Conservation (phyloP, 345 rosid genomes). For the Nephelium lappaceum region DNA sequence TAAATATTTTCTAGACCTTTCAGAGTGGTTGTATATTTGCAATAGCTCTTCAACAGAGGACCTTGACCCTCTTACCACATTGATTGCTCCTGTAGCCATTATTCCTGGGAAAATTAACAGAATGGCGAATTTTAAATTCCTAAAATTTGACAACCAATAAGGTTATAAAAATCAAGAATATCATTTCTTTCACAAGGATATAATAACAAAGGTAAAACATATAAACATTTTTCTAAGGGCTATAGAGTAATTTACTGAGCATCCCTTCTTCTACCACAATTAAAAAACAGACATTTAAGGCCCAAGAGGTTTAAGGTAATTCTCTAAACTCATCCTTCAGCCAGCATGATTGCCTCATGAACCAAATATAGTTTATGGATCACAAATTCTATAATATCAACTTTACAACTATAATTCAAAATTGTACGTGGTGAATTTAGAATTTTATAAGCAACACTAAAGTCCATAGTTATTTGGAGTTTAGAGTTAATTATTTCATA, state of each 20-base stretch:
- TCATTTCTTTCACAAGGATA: background rate
- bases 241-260: background rate
- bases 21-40: constrained; percentile 86
- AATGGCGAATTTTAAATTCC: constrained; percentile 8
- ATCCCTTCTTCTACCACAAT: background rate
- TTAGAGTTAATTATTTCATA: background rate
- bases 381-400: background rate
- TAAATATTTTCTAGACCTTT: constrained; percentile 52
- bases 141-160: constrained; percentile 15
- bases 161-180: background rate
- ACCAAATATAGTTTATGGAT: background rate
- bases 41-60: constrained; percentile 86
- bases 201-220: background rate
- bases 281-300: background rate
- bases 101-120: constrained; percentile 52
- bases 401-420: background rate
- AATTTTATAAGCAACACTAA: background rate
- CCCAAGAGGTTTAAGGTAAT: background rate
- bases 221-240: background rate
- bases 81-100: constrained; percentile 93
- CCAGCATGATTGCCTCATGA: background rate
- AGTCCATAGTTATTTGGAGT: background rate
- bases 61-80: constrained; percentile 92
- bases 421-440: background rate
- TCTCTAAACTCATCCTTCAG: background rate